Evolutionary conservation across 345 rosid species (phyloP).

Genomic region (Moricandia moricandioides): DNA sequence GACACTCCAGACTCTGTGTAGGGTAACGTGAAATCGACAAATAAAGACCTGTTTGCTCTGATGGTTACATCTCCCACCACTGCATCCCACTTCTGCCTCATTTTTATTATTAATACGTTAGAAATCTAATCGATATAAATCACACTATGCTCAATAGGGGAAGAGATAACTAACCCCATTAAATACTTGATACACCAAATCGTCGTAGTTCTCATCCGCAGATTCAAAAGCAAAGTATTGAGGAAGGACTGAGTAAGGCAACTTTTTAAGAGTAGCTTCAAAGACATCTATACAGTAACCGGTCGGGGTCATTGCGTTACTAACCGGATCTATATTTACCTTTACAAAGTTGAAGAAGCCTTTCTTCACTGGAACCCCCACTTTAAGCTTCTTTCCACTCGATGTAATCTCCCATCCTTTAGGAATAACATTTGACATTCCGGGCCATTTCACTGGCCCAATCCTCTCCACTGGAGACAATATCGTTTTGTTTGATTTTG

Average conservation of each 20-base stretch:
- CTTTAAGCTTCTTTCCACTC: constrained; percentile 36
- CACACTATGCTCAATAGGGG: background rate
- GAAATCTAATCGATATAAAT: too few relatives aligned
- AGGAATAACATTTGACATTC: constrained; percentile 34
- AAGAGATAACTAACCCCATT: constrained; percentile 37
- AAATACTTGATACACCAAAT: constrained; percentile 37
- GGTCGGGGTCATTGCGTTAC: background rate
- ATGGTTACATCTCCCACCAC: constrained; percentile 70
- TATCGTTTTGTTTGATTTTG: background rate
- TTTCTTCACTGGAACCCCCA: constrained; percentile 40
- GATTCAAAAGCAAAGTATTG: constrained; percentile 10
- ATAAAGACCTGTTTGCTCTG: constrained; percentile 38
- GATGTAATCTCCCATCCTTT: constrained; percentile 41
- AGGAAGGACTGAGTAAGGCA: constrained; percentile 34
- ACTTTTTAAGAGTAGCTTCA: constrained; percentile 16
- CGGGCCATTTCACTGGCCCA: constrained; percentile 44
- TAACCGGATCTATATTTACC: background rate
- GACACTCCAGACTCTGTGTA: constrained; percentile 67
- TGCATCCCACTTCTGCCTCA: constrained; percentile 42
- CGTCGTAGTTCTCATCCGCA: constrained; percentile 28
- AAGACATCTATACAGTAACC: constrained; percentile 42
- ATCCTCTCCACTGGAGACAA: background rate
- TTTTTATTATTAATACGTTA: too few relatives aligned
- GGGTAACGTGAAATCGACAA: constrained; percentile 68
- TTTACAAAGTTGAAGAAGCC: constrained; percentile 38